Evolutionary conservation across 2,329 filamentous ascomycete species (phyloP), one percentile per base, ranked within the genome.

Genomic region (Pseudonectria foliicola): DNA sequence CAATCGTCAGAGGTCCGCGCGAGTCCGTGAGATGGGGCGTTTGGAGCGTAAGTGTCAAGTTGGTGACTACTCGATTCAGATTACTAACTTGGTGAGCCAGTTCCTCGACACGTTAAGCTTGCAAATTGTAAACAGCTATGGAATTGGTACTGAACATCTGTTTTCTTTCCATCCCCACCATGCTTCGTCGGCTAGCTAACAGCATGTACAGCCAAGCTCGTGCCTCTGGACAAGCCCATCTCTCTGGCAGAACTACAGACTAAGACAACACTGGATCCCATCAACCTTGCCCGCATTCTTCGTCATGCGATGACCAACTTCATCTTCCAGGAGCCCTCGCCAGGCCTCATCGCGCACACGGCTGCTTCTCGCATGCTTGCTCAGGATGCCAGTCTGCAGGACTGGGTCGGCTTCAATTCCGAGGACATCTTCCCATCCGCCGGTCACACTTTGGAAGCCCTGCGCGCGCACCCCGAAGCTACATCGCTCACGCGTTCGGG

Each of bases 221-320:
- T 75, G 10, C 72, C 71, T 10, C n/a, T 67, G 15, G 49, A 66
- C 13, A 49, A 54, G 15, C 60, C 67, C 27, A 70, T 71, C 35
- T 51, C 65, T 2, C 61, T 73, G 14, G 35, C 54, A 15, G 61
- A 73, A 31, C 64, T 75, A 4, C 56, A 68, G 31, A 44, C 56
- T 29, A 67, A 66, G 43, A 69, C 67, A 0, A 45, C 60, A 1
- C 51, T 75, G 14, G 67, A 71, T 43, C 56, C 66, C 18, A 60
- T 67, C 42, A 73, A 74, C 46, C 58, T 75, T 13, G 62, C 66
- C 10, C 67, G 71, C 29, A 56, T 72, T 6, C 53, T 75, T 18
- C 70, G 75, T 7, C 67, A 77, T 50, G 72, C 68, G 26, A 77
- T 78, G 64, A 77, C 73, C 10, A 72, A 68, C 43, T 59, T 62